Evolutionary conservation across 768 basidiomycete species (phyloP), one percentile per base, ranked within the genome.

Genomic region (Termitomyces sp.): DNA sequence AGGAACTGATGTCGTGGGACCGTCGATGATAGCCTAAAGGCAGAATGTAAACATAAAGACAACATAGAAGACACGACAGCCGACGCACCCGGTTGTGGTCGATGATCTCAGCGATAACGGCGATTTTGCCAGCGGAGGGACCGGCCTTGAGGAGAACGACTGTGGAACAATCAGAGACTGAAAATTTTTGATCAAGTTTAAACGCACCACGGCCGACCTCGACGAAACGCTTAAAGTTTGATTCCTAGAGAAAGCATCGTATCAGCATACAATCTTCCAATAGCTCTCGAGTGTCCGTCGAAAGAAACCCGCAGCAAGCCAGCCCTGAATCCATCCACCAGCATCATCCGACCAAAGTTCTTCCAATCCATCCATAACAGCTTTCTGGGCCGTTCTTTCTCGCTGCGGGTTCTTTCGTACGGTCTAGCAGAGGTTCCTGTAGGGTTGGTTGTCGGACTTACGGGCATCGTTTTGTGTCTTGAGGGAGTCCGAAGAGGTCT

Each of bases 221-320:
- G 70, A 98, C 95, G 76, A 96, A 98, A 61, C 93, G 92, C 77
- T 88, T 87, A 83, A 98, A 98, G 72, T 87, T 93, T 68, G 92
- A 94, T 64, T 86, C 80, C 84, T 90, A 66, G 7, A 61, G 54
- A 27, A 57, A 31, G 50, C 53, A 55, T 20, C 22, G 22, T 7
- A 20, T 66, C 46, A 65, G 62, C 53, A 64, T 61, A 7, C 34
- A 13, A 37, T 61, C 36, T 20, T 24, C n/a, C 27, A 24, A 31
- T 34, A 29, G 4, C 4, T 13, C 24, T 22, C 26, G 8, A 29
- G n/a, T n/a, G 2, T 9, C 55, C 43, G 9, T 37, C 37, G 39
- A 58, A 47, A 32, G 53, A 48, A 49, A 57, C 56, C 53, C 53
- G 54, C 61, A 46, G 52, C 50, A 37, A 27, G 9, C 12, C 53